Evolutionary conservation across 2,329 filamentous ascomycete genomes (phyloP), one percentile per base, ranked within the genome.

Genomic region (Colletotrichum acutatum): DNA sequence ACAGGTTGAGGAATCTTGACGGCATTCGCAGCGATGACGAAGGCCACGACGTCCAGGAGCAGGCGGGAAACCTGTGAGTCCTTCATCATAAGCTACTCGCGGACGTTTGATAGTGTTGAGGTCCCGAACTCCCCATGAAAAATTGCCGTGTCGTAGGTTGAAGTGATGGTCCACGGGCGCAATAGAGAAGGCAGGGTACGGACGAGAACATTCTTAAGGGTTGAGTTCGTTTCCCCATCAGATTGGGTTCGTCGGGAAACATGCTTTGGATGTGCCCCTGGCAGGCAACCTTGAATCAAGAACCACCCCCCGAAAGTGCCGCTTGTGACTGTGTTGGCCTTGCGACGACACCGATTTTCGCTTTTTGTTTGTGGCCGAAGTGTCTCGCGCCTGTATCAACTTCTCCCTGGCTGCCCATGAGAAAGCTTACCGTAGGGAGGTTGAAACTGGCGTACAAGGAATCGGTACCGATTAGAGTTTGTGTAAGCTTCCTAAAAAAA

Each of bases 1-100:
- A 64, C 16, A 0, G 70, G 70, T 22, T 64, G 70, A 5, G 70
- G 70, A 14, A 69, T 24, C 14, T 26, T 72, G 0, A 54, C 66
- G 0, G 70, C 66, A 5, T 53, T 19, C 0, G 12, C n/a, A 30
- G 53, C 1, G 22, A 42, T 42, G 14, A 32, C 14, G 0, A 46
- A 46, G 3, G 30, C 37, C 24, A 19, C n/a, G n/a, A 59, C 1
- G 12, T 37, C 32, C 6, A 52, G 9, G 19, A 64, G 3, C 24
- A 56, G 4, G n/a, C 60, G 28, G 6, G 19, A 24, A 34, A 22
- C 5, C 26, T 26, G 11, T 22, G 9, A 14, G 7, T 28, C 54
- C 19, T 19, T n/a, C 69, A 69, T 72, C 9, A 11, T 59, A 5
- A 53, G 22, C 42, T 14, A 32, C 7, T 19, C 5, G 9, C 0